Conservation (phyloP, 2,329 filamentous ascomycete species). For the Xylaria arbuscula region DNA sequence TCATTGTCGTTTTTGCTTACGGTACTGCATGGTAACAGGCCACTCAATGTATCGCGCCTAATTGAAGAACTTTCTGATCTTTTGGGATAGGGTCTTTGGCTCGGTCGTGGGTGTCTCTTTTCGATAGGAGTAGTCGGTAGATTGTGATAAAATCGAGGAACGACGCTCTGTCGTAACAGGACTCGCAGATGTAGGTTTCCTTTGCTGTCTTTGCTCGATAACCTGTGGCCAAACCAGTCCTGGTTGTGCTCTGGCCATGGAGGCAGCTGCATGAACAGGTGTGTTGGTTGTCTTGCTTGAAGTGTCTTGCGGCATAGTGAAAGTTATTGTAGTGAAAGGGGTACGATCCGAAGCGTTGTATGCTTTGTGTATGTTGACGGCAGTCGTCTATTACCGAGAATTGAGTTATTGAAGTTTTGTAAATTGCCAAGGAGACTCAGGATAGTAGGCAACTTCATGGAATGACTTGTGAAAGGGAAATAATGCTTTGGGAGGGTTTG, state of each 20-base stretch:
- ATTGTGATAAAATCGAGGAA: conserved; percentile 41
- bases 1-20: not conserved
- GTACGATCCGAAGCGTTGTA: not conserved
- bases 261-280: conserved; percentile 36
- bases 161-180: conserved; percentile 9
- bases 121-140: conserved; percentile 41
- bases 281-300: conserved; percentile 22
- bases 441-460: not conserved
- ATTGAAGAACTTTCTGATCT: conserved; percentile 14
- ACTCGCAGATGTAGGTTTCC: not conserved
- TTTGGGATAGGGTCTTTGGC: conserved; percentile 12
- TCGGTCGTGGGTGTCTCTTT: conserved; percentile 31
- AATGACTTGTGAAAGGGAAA: not conserved
- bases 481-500: not conserved
- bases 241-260: conserved; percentile 43
- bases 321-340: not conserved
- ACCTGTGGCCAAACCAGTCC: conserved; percentile 42
- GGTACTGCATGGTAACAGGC: not conserved
- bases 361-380: not conserved
- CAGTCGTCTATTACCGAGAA: not conserved
- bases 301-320: conserved; percentile 16
- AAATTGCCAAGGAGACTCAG: not conserved
- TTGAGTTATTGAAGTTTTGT: not conserved
- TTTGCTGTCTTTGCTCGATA: conserved; percentile 39
- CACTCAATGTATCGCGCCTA: not conserved